Evolutionary conservation across 768 basidiomycete species (phyloP).

Genomic region (Phlebiopsis gigantea): DNA sequence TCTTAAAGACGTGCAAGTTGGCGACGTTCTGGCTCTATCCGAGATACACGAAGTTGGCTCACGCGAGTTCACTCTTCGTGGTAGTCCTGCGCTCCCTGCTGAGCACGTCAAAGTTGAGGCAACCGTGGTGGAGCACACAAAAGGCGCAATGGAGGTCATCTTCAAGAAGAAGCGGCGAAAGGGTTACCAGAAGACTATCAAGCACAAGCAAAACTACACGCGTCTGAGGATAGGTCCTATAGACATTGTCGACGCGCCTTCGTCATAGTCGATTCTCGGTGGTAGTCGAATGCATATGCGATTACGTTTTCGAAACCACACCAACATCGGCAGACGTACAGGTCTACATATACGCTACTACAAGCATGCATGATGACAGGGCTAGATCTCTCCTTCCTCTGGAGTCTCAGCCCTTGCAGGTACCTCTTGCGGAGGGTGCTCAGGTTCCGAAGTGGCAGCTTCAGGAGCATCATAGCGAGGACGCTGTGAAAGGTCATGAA

Average conservation of each 20-base stretch:
- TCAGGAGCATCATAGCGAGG: slow-evolving; percentile 46
- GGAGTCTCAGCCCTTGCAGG: slow-evolving; percentile 63
- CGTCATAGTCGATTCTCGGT: slow-evolving; percentile 19
- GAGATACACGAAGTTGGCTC: slow-evolving; percentile 94
- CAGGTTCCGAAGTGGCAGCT: slow-evolving; percentile 42
- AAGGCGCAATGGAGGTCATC: slow-evolving; percentile 84
- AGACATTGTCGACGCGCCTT: slow-evolving; percentile 33
- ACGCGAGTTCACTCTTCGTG: slow-evolving; percentile 87
- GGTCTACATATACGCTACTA: not conserved
- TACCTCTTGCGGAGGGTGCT: slow-evolving; percentile 27
- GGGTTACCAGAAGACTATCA: slow-evolving; percentile 92
- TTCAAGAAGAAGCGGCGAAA: slow-evolving; percentile 99
- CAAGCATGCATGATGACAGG: not conserved
- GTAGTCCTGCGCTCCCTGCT: slow-evolving; percentile 64
- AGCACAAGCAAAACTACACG: slow-evolving; percentile 94
- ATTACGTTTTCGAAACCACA: not conserved
- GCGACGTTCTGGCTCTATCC: slow-evolving; percentile 77
- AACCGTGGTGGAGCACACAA: slow-evolving; percentile 97
- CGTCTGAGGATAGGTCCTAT: slow-evolving; percentile 88
- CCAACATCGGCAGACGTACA: not conserved
- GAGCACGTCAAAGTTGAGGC: slow-evolving; percentile 70
- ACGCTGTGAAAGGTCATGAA: slow-evolving; percentile 33
- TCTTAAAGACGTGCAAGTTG: slow-evolving; percentile 79
- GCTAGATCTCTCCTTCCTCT: slow-evolving; percentile 83
- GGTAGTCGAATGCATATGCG: not conserved